phyloP scores from a whole-genome alignment of 2,329 filamentous ascomycete species.

The Colletotrichum sp. region DNA sequence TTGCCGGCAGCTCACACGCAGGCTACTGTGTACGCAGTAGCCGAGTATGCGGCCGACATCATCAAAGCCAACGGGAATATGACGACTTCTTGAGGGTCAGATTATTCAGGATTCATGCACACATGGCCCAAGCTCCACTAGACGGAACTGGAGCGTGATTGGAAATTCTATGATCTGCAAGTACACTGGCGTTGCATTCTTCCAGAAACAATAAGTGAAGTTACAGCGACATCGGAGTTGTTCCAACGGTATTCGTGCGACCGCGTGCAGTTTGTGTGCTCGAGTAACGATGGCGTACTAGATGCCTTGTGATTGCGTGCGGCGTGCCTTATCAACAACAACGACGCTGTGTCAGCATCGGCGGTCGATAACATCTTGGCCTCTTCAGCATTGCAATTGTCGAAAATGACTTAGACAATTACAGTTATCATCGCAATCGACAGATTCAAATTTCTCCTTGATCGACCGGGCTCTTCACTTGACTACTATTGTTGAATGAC shows the following conservation, averaged over 20 bases:
- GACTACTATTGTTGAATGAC: no score
- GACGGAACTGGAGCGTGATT: background rate
- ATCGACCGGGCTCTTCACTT: background rate
- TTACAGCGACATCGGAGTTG: background rate
- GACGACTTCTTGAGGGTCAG: background rate
- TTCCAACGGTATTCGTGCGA: background rate
- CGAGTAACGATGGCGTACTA: background rate
- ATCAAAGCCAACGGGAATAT: conserved; percentile 23
- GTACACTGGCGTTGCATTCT: background rate
- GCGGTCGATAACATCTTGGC: background rate
- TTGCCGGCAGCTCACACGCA: conserved; percentile 36
- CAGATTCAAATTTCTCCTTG: rapidly evolving
- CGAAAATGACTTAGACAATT: background rate
- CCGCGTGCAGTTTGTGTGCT: background rate
- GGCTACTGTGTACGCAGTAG: conserved; percentile 31
- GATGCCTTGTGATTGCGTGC: background rate
- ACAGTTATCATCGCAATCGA: background rate
- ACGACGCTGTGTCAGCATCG: background rate
- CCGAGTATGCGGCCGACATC: conserved; percentile 35
- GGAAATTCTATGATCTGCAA: background rate
- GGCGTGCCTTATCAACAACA: background rate
- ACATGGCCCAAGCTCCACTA: background rate
- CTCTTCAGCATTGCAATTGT: background rate
- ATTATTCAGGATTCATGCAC: background rate
- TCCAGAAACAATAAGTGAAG: background rate